Evolutionary conservation across 2,329 filamentous ascomycete genomes (phyloP).

Genomic region (Fonsecaea monophora): DNA sequence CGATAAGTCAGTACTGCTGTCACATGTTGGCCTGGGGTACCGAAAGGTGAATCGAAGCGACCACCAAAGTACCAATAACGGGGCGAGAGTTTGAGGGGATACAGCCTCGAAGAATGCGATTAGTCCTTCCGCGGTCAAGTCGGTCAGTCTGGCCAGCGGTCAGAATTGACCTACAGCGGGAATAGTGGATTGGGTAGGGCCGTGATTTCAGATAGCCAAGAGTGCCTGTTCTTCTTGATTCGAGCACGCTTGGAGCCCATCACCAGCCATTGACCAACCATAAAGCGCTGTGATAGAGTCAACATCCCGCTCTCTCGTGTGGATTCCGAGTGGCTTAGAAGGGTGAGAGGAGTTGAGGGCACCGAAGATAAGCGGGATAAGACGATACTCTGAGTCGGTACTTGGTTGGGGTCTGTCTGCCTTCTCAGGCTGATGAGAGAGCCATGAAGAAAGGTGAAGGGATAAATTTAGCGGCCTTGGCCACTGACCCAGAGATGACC

Average conservation of each 20-base stretch:
- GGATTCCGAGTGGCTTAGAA: neutral
- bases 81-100: neutral
- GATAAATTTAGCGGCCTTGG: neutral
- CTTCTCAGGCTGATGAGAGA: neutral
- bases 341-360: neutral
- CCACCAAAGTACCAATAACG: neutral
- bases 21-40: neutral
- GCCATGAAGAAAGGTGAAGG: neutral
- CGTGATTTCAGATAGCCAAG: slow-evolving; percentile 7
- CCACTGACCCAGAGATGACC: neutral
- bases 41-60: neutral
- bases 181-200: neutral
- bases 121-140: neutral
- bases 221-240: slow-evolving; percentile 2
- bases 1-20: neutral
- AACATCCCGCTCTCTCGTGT: neutral
- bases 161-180: neutral
- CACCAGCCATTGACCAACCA: neutral
- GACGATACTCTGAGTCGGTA: neutral
- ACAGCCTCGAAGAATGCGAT: slow-evolving; percentile 1
- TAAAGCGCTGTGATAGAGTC: neutral
- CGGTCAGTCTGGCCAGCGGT: slow-evolving; percentile 2
- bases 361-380: neutral
- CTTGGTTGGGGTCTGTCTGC: neutral
- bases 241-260: neutral